Evolutionary conservation across 768 basidiomycete genomes (phyloP).

Genomic region (Kwoniella mangroviensis): DNA sequence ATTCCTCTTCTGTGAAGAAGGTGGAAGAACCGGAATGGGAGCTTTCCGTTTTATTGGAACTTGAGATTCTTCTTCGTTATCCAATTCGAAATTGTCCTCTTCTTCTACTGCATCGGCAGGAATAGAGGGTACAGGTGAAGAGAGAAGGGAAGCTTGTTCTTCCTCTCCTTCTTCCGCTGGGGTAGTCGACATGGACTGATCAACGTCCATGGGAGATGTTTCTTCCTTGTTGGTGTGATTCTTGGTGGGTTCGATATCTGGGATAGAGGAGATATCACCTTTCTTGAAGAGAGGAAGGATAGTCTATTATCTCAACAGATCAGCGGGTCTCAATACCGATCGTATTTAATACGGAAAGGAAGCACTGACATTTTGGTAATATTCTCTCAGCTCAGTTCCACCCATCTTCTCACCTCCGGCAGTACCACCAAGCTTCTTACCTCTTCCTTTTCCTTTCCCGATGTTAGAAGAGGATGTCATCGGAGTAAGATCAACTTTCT

Average conservation of each 20-base stretch:
- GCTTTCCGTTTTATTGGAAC: neutral
- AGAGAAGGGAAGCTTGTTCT: neutral
- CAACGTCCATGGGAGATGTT: neutral
- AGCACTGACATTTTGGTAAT: conserved; percentile 36
- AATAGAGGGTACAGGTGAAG: neutral
- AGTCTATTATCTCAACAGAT: neutral
- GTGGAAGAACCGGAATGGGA: neutral
- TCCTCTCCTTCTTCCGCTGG: conserved; percentile 1
- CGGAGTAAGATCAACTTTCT: conserved; percentile 2
- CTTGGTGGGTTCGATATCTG: neutral
- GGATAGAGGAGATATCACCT: conserved; percentile 10
- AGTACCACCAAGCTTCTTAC: conserved; percentile 4
- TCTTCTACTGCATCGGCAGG: neutral
- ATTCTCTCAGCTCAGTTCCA: conserved; percentile 32
- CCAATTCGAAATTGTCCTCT: conserved; percentile 1
- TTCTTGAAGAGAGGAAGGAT: conserved; percentile 36
- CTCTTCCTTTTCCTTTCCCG: conserved; percentile 21
- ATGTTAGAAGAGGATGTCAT: neutral
- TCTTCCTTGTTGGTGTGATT: neutral
- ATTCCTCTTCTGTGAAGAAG: neutral
- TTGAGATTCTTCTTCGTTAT: conserved; percentile 18
- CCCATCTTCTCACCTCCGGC: conserved; percentile 13
- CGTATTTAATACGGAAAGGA: neutral
- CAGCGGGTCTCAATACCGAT: neutral
- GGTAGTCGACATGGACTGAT: neutral